phyloP scores from a whole-genome alignment of 1,139 yeast genomes.

The Lodderomyces oxycetoniae region DNA sequence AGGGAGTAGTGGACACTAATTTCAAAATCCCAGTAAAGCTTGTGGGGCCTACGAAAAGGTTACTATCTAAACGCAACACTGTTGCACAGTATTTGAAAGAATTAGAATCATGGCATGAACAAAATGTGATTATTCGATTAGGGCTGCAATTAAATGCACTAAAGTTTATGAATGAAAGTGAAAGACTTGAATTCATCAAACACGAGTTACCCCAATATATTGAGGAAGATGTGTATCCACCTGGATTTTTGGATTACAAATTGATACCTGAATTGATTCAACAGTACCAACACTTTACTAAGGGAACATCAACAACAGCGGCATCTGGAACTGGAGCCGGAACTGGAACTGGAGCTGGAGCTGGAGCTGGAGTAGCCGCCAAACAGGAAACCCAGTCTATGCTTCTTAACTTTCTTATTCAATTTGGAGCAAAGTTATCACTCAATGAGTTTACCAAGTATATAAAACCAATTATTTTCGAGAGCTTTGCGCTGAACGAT shows the following conservation, averaged over 20 bases:
- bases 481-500: slow-evolving; percentile 63
- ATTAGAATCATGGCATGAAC: slow-evolving; percentile 38
- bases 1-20: slow-evolving; percentile 18
- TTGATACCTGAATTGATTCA: slow-evolving; percentile 62
- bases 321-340: slow-evolving; percentile 21
- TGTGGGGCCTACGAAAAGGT: slow-evolving; percentile 8
- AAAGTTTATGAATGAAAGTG: slow-evolving; percentile 44
- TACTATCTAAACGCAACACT: slow-evolving; percentile 39
- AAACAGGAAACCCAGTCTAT: slow-evolving; percentile 37
- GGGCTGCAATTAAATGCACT: slow-evolving; percentile 50
- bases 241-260: slow-evolving; percentile 56
- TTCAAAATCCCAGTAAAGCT: slow-evolving; percentile 10
- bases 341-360: slow-evolving; percentile 21
- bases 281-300: slow-evolving; percentile 29
- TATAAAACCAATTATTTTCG: slow-evolving; percentile 61
- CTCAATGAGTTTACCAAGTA: slow-evolving; percentile 37
- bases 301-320: slow-evolving; percentile 3
- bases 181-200: slow-evolving; percentile 52
- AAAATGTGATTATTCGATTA: slow-evolving; percentile 42
- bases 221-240: slow-evolving; percentile 39
- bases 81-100: slow-evolving; percentile 46
- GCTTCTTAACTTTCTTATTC: slow-evolving; percentile 44
- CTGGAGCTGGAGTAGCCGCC: slow-evolving; percentile 14
- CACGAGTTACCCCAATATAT: slow-evolving; percentile 33
- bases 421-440: slow-evolving; percentile 39